Conservation (phyloP, 2,329 filamentous ascomycete species). For the Ceratocystis smalleyi region DNA sequence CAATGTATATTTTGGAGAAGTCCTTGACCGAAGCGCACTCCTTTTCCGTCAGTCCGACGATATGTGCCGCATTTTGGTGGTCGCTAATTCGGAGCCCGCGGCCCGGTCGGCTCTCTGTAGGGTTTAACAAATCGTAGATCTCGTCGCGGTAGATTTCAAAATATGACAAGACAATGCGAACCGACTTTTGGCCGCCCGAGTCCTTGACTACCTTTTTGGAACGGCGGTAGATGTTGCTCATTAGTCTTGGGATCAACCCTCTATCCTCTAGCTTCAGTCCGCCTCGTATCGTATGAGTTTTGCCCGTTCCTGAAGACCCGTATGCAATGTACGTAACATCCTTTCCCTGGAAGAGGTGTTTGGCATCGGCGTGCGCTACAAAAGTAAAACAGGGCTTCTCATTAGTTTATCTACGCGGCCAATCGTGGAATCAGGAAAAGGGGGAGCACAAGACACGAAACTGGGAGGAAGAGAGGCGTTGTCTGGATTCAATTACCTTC, state of each 20-base stretch:
- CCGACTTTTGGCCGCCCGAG: conserved; percentile 49
- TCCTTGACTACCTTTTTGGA: conserved; percentile 78
- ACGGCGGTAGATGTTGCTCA: conserved; percentile 73
- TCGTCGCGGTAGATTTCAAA: conserved; percentile 98
- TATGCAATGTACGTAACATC: conserved; percentile 87
- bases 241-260: conserved; percentile 70
- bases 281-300: conserved; percentile 92
- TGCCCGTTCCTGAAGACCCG: conserved; percentile 82
- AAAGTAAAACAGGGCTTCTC: neutral
- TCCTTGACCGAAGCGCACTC: conserved; percentile 74
- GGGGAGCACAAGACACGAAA: neutral
- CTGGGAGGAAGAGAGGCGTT: neutral
- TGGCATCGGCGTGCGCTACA: conserved; percentile 72
- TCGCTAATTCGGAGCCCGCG: conserved; percentile 70
- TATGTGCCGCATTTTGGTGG: conserved; percentile 71
- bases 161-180: conserved; percentile 68
- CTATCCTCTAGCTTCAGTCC: conserved; percentile 73
- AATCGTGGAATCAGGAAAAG: neutral
- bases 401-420: neutral
- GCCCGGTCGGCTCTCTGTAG: conserved; percentile 70
- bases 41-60: conserved; percentile 72
- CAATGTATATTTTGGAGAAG: conserved; percentile 78
- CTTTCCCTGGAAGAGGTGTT: conserved; percentile 78
- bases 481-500: conserved; percentile 47
- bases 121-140: conserved; percentile 78